Evolutionary conservation across 805 yeast genomes (phyloP).

Genomic region (Saccharomycopsis fibuligera): DNA sequence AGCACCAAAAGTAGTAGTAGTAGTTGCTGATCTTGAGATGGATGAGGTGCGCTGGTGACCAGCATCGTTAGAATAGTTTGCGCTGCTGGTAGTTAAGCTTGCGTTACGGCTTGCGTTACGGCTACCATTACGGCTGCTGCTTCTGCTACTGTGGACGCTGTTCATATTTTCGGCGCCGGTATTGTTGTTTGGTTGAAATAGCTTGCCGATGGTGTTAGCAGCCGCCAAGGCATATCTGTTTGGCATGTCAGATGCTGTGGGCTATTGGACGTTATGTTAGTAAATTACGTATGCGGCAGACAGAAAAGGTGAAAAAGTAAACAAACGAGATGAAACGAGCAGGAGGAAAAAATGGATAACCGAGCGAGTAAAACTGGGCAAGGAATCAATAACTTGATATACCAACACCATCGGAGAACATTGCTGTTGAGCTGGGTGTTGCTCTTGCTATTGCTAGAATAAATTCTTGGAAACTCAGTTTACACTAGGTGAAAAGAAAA

Average conservation of each 20-base stretch:
- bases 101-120: too few relatives aligned
- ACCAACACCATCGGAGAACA: too few relatives aligned
- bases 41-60: too few relatives aligned
- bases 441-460: too few relatives aligned
- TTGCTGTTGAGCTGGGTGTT: too few relatives aligned
- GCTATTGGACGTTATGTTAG: conserved; percentile 17
- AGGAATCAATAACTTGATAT: too few relatives aligned
- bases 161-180: conserved; percentile 1
- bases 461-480: too few relatives aligned
- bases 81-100: too few relatives aligned
- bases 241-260: conserved; percentile 20
- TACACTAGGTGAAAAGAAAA: too few relatives aligned
- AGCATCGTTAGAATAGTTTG: conserved; percentile 1
- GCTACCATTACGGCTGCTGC: conserved; percentile 5
- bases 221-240: conserved; percentile 20
- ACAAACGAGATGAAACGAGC: background rate
- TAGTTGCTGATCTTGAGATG: background rate
- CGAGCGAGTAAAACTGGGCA: too few relatives aligned
- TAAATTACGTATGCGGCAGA: too few relatives aligned
- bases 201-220: conserved; percentile 19
- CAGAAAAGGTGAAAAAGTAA: background rate
- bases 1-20: background rate
- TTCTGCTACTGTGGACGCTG: background rate
- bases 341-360: too few relatives aligned
- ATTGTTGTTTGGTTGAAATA: conserved; percentile 11